Percentiles rank a stretch among this genome's conserved stretches.
phyloP scores from a whole-genome alignment of 192 early-diverging fungal genomes.

The Umbelopsis isabellina region DNA sequence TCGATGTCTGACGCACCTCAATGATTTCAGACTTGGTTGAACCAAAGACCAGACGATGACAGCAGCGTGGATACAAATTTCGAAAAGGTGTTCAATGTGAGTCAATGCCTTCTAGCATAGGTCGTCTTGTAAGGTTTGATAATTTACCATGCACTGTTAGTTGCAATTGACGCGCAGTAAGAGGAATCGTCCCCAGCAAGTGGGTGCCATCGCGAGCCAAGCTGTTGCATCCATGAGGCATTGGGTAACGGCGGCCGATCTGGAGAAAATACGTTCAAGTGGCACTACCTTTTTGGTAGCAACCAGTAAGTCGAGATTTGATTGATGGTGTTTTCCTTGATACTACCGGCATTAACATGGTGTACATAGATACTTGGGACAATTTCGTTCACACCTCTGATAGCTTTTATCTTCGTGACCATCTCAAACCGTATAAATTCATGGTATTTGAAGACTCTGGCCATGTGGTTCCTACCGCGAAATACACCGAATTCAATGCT shows the following conservation, averaged over 20 bases:
- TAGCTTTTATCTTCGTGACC: constrained; percentile 26
- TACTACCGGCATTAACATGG: neutral
- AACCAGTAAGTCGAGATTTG: constrained; percentile 19
- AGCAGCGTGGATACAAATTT: constrained; percentile 27
- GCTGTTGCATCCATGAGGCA: constrained; percentile 30
- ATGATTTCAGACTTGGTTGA: constrained; percentile 11
- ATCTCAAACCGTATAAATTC: constrained; percentile 27
- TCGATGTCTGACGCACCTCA: neutral
- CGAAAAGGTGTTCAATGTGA: constrained; percentile 30
- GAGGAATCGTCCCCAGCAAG: constrained; percentile 26
- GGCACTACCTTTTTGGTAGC: constrained; percentile 23
- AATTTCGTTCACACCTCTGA: constrained; percentile 29
- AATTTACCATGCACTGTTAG: constrained; percentile 1
- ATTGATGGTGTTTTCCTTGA: neutral
- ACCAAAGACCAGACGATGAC: constrained; percentile 21
- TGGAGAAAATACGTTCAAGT: constrained; percentile 16
- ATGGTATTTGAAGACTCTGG: constrained; percentile 34
- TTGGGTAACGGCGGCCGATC: constrained; percentile 26
- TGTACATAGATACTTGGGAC: constrained; percentile 25
- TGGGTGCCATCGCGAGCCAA: constrained; percentile 32
- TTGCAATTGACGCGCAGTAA: constrained; percentile 14
- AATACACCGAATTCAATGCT: constrained; percentile 21
- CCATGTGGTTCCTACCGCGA: constrained; percentile 29
- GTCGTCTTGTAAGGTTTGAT: neutral
- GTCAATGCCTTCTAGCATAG: neutral